Evolutionary conservation across 345 rosid genomes (phyloP), one percentile per base, ranked within the genome.

Genomic region (Citrus sp.): DNA sequence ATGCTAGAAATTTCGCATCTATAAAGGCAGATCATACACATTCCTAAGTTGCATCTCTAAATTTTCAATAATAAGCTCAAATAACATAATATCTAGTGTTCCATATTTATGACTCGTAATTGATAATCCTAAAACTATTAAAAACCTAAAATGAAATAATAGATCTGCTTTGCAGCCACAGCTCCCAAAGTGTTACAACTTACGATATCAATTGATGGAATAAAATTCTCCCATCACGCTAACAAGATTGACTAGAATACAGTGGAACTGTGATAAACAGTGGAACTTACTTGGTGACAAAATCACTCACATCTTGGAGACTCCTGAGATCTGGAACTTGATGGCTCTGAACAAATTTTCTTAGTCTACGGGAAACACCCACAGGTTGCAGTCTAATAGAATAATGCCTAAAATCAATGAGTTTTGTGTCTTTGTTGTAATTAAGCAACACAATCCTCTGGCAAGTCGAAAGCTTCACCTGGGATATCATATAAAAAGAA

Each of bases 391-490:
- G 88, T 71, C 98, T 92, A 75, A 94, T 91, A 12, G 99, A 97
- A 82, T 94, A 94, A 83, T 97, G 99, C 64, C 98, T 82, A 80
- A 97, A 94, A 84, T 97, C 98, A 60, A 94, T 83, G 30, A 92
- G 96, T 61, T 94, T 92, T 27, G 96, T 89, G 65, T 94, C 98
- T 81, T 92, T 94, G 79, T 94, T 90, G 91, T 93, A 97, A 83
- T 92, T 84, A 79, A 97, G 97, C 77, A 94, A 85, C 73, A 94
- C 98, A 80, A 97, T 82, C 88, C 98, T 92, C 84, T 93, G 98
- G 88, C 99, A 97, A 66, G 97, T 90, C 40, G 98, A 82, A 61
- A 97, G 98, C 64, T 94, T 93, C 78, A 97, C 97, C 99, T 96
- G 88, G 83, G 84, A 88, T 38, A 86, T 34, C 63, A 35, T 76